These are phyloP conservation scores for Aphelidium insulamus DNA, from an alignment of 371 early-diverging fungal genomes.

Conservation along the genomic window DNA sequence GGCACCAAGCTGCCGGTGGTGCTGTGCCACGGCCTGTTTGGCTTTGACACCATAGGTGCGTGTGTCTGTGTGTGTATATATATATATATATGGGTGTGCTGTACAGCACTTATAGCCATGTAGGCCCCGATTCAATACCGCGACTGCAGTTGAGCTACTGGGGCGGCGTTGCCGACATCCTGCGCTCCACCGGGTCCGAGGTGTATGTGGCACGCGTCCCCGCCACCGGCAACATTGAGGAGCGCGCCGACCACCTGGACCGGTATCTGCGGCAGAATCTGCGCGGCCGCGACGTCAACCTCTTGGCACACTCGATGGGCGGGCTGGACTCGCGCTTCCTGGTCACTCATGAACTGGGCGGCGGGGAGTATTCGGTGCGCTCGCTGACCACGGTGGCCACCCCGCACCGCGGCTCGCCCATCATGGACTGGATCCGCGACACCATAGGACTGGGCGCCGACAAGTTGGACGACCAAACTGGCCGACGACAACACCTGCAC, in stretches of 20 bases:
- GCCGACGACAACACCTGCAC: slow-evolving; percentile 1
- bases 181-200: slow-evolving; percentile 54
- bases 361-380: slow-evolving; percentile 30
- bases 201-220: slow-evolving; percentile 62
- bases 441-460: slow-evolving; percentile 32
- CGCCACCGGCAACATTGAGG: slow-evolving; percentile 46
- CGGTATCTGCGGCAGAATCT: slow-evolving; percentile 24
- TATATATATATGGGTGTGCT: too few relatives aligned
- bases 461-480: slow-evolving; percentile 7
- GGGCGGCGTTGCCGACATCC: slow-evolving; percentile 56
- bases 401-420: slow-evolving; percentile 71
- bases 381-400: slow-evolving; percentile 70
- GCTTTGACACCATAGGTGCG: slow-evolving; percentile 43
- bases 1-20: slow-evolving; percentile 32
- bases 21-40: slow-evolving; percentile 74
- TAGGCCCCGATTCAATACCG: slow-evolving; percentile 49
- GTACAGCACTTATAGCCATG: background rate
- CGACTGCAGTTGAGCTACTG: slow-evolving; percentile 67
- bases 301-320: slow-evolving; percentile 82
- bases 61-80: background rate
- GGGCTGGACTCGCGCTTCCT: slow-evolving; percentile 72
- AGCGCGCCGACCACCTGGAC: slow-evolving; percentile 55
- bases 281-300: slow-evolving; percentile 40
- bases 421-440: slow-evolving; percentile 79
- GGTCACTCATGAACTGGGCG: slow-evolving; percentile 44